A percentile compares a stretch with the other conserved stretches of the same genome.
Conservation (phyloP, 2,329 filamentous ascomycete species). For the Chaetomium olivaceum region DNA sequence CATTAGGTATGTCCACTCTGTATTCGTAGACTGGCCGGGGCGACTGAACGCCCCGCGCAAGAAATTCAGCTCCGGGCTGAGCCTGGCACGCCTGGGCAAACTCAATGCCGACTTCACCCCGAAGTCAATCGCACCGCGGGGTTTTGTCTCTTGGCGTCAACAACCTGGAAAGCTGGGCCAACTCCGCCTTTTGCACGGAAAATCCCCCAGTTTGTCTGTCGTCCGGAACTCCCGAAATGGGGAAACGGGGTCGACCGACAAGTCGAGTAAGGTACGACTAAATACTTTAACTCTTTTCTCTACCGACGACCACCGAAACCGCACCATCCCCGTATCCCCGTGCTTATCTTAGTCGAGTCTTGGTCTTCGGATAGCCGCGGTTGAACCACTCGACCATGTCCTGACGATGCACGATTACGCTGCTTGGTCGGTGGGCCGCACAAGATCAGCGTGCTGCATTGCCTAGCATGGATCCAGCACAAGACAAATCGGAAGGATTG, state of each 20-base stretch:
- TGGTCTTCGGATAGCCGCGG: conserved; percentile 16
- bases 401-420: neutral
- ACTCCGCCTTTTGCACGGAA: neutral
- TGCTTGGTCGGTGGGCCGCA: neutral
- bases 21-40: no score
- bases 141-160: neutral
- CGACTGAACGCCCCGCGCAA: no score
- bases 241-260: no score
- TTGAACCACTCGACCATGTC: neutral
- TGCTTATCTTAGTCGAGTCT: neutral
- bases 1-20: no score
- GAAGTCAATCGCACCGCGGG: neutral
- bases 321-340: neutral
- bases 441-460: neutral
- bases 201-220: neutral
- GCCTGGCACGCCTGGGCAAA: neutral
- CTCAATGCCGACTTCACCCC: neutral
- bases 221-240: neutral
- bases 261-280: neutral
- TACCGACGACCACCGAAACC: neutral
- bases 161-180: neutral
- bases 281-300: conserved; percentile 9
- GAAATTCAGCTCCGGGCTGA: neutral
- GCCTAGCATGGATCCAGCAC: neutral
- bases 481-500: neutral